Base-by-base conservation (phyloP, 202 grass and related monocot species). In the Elaeis oleifera region DNA sequence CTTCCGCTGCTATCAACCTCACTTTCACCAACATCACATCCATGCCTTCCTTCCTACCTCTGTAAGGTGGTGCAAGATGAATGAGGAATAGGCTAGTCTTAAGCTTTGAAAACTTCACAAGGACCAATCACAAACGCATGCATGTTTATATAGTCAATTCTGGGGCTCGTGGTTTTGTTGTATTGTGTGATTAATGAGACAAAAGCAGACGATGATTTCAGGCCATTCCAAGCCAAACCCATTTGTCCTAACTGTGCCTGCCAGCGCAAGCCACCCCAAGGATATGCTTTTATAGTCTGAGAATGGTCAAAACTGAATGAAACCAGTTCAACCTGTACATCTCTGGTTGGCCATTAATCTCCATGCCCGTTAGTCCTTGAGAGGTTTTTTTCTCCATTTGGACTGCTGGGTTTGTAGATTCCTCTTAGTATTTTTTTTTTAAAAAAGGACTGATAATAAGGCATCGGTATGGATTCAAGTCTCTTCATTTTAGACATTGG, bases 11-110 rank as follows among this genome's bases (percentile, higher is more conserved):
- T 79, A 4, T 82, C 62, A 16, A 76, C 80, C 73, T 89, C 85
- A 11, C 18, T 80, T 73, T 89, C 4, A 89, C 80, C 69, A 83
- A 58, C 74, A 72, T 24, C 32, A n/a, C 62, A 56, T 64, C n/a
- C 49, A 61, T 71, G 13, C 17, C 3, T 72, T 25, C 69, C 36
- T 44, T 44, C 23, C 44, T 49, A 31, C 48, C 25, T 61, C 20
- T 27, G 50, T 6, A 50, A 51, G 67, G 67, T 39, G 36, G 36
- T 44, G 36, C 36, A 19, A 21, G 20, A 55, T 13, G 53, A 55
- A 21, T 19, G 17, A 54, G 4, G 19, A 54, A 4, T 20, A 5
- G 53, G 53, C 53, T 1, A 19, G 53, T 8, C 53, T 21, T 21
- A 19, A 9, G 53, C 18, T 8, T 19, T 19, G 53, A 5, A 55